Evolutionary conservation across 768 basidiomycete genomes (phyloP).

Genomic region (Naganishia kalamii): DNA sequence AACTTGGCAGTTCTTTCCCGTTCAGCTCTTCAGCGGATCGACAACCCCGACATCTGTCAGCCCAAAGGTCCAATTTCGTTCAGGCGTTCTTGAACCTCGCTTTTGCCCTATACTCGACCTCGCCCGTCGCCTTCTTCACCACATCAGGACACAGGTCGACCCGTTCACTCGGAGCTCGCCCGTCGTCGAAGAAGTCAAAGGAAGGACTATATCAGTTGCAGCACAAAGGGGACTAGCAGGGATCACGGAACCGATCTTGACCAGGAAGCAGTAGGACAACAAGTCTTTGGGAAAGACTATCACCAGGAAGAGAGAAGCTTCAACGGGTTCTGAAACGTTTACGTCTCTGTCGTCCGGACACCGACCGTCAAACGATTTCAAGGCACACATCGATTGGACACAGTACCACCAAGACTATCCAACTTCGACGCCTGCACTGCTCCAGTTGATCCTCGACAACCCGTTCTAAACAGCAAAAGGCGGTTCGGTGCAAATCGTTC

Average conservation of each 20-base stretch:
- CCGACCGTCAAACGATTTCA: conserved; percentile 13
- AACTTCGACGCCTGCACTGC: conserved; percentile 19
- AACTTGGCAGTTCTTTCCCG: conserved; percentile 19
- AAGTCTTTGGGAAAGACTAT: conserved; percentile 1
- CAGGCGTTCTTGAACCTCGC: conserved; percentile 32
- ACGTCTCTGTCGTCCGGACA: conserved; percentile 16
- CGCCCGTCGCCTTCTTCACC: conserved; percentile 30
- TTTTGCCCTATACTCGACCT: conserved; percentile 26
- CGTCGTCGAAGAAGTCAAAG: conserved; percentile 12
- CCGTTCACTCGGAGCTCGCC: conserved; percentile 17
- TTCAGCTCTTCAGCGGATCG: conserved; percentile 8
- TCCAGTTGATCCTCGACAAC: conserved; percentile 7
- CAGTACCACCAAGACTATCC: neutral
- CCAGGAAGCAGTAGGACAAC: neutral
- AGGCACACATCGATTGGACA: conserved; percentile 15
- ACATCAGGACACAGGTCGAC: conserved; percentile 17
- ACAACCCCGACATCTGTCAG: conserved; percentile 18
- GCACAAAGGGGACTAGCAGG: conserved; percentile 7
- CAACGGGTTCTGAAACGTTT: conserved; percentile 17
- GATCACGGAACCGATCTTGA: conserved; percentile 8
- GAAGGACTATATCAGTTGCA: neutral
- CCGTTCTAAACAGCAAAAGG: conserved; percentile 18
- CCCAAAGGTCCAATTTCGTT: conserved; percentile 22
- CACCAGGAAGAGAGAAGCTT: neutral
- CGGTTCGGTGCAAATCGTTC: conserved; percentile 18